Percentiles rank a stretch among this genome's conserved stretches.
These are phyloP conservation scores for Neonectria coccinea DNA, from an alignment of 2,329 filamentous ascomycete species.

Conservation along the genomic window DNA sequence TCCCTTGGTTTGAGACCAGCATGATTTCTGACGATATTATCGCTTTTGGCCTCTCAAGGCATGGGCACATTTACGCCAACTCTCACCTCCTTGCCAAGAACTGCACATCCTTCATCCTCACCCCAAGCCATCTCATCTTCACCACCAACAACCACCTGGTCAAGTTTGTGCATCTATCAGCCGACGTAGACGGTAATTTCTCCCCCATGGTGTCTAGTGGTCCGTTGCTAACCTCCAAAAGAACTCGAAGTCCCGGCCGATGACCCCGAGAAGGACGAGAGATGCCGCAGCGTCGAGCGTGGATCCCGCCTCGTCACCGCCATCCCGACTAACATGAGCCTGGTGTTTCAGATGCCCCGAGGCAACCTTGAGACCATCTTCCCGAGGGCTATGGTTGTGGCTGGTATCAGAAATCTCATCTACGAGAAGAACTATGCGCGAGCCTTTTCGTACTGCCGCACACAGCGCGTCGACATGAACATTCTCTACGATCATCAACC, in stretches of 20 bases:
- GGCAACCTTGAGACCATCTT: constrained; percentile 97
- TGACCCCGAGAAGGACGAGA: constrained; percentile 90
- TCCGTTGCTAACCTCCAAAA: constrained; percentile 52
- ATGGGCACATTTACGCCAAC: constrained; percentile 83
- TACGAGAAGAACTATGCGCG: constrained; percentile 83
- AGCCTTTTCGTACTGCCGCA: constrained; percentile 89
- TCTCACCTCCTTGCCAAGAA: constrained; percentile 81
- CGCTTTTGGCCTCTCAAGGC: constrained; percentile 75
- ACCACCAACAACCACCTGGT: constrained; percentile 93
- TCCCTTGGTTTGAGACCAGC: constrained; percentile 66
- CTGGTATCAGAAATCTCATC: constrained; percentile 86
- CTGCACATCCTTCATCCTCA: constrained; percentile 90
- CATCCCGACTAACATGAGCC: constrained; percentile 86
- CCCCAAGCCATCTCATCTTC: constrained; percentile 85
- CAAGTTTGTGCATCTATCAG: constrained; percentile 87
- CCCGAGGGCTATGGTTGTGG: constrained; percentile 90
- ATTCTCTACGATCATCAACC: constrained; percentile 95
- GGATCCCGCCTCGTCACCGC: constrained; percentile 89
- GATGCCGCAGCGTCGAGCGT: constrained; percentile 91
- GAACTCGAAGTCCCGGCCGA: constrained; percentile 86
- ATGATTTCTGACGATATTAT: constrained; percentile 57
- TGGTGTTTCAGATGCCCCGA: constrained; percentile 94
- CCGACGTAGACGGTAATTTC: constrained; percentile 69
- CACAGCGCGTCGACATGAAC: constrained; percentile 97
- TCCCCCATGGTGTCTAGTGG: neutral